phyloP scores from a whole-genome alignment of 257 asterid genomes.

The Rauvolfia tetraphylla region DNA sequence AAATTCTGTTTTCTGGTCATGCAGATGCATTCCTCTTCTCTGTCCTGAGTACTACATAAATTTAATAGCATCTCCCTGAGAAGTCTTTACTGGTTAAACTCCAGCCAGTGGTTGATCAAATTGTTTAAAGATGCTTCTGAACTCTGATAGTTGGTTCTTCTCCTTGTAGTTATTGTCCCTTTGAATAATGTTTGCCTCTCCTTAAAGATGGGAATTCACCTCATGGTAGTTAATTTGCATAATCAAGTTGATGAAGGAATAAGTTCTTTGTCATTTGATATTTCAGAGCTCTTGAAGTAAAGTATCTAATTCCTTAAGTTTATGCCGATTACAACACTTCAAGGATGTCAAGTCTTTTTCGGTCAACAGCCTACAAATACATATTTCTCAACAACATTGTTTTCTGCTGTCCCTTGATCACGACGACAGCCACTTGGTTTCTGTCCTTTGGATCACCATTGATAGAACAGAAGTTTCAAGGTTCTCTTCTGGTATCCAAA shows the following conservation, averaged over 20 bases:
- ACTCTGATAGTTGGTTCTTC: neutral
- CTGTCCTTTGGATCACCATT: neutral
- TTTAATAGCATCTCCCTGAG: neutral
- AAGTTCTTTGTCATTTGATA: neutral
- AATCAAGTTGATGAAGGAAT: neutral
- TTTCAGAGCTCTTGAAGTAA: neutral
- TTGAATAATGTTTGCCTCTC: neutral
- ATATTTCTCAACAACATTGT: neutral
- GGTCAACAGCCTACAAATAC: neutral
- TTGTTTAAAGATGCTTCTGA: neutral
- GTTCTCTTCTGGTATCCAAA: neutral
- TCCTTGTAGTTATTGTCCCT: neutral
- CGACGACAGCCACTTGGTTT: neutral
- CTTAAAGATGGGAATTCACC: neutral
- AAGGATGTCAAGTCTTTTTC: neutral
- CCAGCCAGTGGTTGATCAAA: neutral
- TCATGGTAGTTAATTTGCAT: neutral
- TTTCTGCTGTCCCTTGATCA: neutral
- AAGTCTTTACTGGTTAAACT: neutral
- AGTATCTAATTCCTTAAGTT: neutral
- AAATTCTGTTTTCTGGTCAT: neutral
- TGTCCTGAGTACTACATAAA: neutral
- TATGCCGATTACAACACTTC: neutral
- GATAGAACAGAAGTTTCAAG: neutral
- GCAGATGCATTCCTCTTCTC: neutral